phyloP scores from a whole-genome alignment of 2,329 filamentous ascomycete species.

The Paraphaeosphaeria minitans region DNA sequence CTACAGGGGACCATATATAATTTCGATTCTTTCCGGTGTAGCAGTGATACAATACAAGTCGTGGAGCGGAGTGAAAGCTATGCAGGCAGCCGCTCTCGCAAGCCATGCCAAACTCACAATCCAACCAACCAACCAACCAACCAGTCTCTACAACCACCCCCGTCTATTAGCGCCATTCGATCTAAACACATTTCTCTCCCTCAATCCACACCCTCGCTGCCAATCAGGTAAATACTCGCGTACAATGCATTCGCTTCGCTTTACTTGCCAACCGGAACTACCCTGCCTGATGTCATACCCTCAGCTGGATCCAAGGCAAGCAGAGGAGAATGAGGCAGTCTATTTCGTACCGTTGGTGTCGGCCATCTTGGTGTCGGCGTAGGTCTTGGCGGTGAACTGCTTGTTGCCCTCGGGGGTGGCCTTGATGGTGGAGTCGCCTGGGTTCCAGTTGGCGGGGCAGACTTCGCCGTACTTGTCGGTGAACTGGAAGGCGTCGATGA shows the following conservation, averaged over 20 bases:
- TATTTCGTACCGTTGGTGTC: conserved; percentile 38
- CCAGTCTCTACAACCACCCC: background rate
- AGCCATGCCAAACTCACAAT: conserved; percentile 8
- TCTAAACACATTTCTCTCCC: background rate
- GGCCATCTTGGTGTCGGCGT: conserved; percentile 44
- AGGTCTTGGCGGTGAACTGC: conserved; percentile 43
- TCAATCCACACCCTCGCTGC: no score
- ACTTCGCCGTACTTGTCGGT: conserved; percentile 52
- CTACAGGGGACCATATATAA: no score
- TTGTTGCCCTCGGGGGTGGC: conserved; percentile 49
- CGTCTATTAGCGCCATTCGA: conserved; percentile 4
- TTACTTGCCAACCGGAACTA: background rate
- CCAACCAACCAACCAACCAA: no score
- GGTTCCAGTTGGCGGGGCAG: conserved; percentile 52
- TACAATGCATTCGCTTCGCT: background rate
- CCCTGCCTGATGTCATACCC: conserved; percentile 5
- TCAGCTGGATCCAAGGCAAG: background rate
- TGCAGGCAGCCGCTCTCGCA: background rate
- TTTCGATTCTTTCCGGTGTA: background rate
- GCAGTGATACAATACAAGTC: conserved; percentile 1
- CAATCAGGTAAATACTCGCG: background rate
- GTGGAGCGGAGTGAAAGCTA: conserved; percentile 8
- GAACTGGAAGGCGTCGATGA: conserved; percentile 58
- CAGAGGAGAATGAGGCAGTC: background rate
- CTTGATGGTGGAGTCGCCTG: conserved; percentile 47